These are phyloP conservation scores for Cinchona pubescens DNA, from an alignment of 257 asterid species.

Conservation along the genomic window DNA sequence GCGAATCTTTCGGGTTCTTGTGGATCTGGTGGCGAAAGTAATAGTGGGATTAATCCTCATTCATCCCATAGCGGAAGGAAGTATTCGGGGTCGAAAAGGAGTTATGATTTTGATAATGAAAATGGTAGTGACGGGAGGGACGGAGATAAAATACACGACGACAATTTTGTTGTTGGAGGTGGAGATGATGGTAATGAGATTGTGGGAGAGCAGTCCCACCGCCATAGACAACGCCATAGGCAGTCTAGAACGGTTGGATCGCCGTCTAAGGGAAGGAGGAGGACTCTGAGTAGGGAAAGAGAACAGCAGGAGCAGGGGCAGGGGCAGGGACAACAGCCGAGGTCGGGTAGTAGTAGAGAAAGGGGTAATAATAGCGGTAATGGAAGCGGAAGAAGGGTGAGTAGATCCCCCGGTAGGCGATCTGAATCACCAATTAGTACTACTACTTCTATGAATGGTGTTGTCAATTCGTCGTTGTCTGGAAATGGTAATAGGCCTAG, in stretches of 20 bases:
- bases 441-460: slow-evolving; percentile 7
- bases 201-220: slow-evolving; percentile 53
- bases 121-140: slow-evolving; percentile 28
- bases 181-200: slow-evolving; percentile 42
- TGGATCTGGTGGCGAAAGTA: slow-evolving; percentile 37
- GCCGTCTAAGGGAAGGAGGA: slow-evolving; percentile 63
- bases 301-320: slow-evolving; percentile 48
- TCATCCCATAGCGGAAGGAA: slow-evolving; percentile 36
- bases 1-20: slow-evolving; percentile 22
- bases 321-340: slow-evolving; percentile 37
- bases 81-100: slow-evolving; percentile 90
- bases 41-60: slow-evolving; percentile 12
- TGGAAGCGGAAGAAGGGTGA: slow-evolving; percentile 75
- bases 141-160: slow-evolving; percentile 20
- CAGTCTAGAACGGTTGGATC: slow-evolving; percentile 37
- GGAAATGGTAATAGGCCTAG: slow-evolving; percentile 55
- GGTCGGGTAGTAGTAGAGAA: slow-evolving; percentile 75
- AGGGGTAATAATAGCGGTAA: slow-evolving; percentile 33
- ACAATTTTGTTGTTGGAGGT: slow-evolving; percentile 14
- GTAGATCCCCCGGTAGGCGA: slow-evolving; percentile 92
- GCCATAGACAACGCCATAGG: slow-evolving; percentile 62
- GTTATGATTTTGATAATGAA: slow-evolving; percentile 81
- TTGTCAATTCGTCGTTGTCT: slow-evolving; percentile 18
- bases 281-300: slow-evolving; percentile 94
- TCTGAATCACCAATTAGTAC: slow-evolving; percentile 86